phyloP scores from a whole-genome alignment of 106 monocot genomes.

The Posidonia australis region DNA sequence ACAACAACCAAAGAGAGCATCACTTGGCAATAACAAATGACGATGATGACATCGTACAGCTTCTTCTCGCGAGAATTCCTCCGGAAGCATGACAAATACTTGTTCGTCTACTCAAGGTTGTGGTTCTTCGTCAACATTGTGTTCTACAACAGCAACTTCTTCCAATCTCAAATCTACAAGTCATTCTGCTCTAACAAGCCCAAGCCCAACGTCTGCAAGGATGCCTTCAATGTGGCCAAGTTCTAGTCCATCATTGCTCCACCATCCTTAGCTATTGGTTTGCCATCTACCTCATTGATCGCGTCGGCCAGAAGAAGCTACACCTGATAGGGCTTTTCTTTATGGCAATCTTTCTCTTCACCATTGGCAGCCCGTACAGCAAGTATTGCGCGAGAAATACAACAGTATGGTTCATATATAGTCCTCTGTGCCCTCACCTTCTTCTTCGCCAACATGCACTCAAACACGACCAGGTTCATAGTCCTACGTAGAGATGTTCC shows the following conservation, averaged over 20 bases:
- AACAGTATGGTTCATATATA: slow-evolving; percentile 6
- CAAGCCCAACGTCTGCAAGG: slow-evolving; percentile 1
- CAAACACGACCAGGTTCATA: slow-evolving; percentile 47
- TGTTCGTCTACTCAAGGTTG: slow-evolving; percentile 16
- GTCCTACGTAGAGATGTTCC: slow-evolving; percentile 53
- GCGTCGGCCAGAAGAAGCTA: slow-evolving; percentile 34
- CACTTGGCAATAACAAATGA: neutral
- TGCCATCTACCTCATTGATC: slow-evolving; percentile 44
- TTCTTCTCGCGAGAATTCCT: slow-evolving; percentile 24
- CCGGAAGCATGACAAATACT: slow-evolving; percentile 13
- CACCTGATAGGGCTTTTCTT: slow-evolving; percentile 45
- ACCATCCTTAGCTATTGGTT: slow-evolving; percentile 53
- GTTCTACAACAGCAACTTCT: slow-evolving; percentile 45
- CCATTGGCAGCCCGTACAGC: slow-evolving; percentile 21
- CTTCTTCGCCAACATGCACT: slow-evolving; percentile 45
- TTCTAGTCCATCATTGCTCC: slow-evolving; percentile 40
- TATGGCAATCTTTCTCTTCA: slow-evolving; percentile 45
- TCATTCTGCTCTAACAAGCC: neutral
- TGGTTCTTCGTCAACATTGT: slow-evolving; percentile 45
- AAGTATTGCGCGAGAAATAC: slow-evolving; percentile 6
- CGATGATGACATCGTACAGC: neutral
- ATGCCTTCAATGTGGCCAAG: slow-evolving; percentile 40
- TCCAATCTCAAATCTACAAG: slow-evolving; percentile 45
- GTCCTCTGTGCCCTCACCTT: slow-evolving; percentile 20
- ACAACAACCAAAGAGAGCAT: neutral